These are phyloP conservation scores for Saxispiralis lemnorum DNA, from an alignment of 495 filamentous ascomycete species.

Conservation along the genomic window DNA sequence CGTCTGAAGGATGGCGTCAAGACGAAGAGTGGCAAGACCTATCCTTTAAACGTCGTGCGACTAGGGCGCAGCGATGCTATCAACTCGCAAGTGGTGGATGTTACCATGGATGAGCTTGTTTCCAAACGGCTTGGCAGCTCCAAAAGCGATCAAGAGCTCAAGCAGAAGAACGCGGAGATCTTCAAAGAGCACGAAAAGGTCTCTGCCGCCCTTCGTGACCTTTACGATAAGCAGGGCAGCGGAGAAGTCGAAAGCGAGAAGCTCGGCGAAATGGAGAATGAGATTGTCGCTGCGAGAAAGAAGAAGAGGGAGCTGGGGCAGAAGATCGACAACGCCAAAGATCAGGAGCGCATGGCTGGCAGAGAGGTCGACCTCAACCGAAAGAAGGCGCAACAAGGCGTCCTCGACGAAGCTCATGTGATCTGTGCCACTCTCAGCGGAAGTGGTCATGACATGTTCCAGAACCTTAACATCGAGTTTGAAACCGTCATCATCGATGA, in stretches of 20 bases:
- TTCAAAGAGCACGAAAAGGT: slow-evolving; percentile 66
- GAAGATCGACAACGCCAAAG: slow-evolving; percentile 68
- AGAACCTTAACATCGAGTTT: slow-evolving; percentile 82
- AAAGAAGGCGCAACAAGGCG: slow-evolving; percentile 69
- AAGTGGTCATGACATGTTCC: slow-evolving; percentile 95
- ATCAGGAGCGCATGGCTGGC: slow-evolving; percentile 55
- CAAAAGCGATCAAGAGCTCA: slow-evolving; percentile 24
- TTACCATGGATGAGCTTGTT: slow-evolving; percentile 85
- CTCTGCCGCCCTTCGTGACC: slow-evolving; percentile 48
- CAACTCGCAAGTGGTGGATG: slow-evolving; percentile 73
- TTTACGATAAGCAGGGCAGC: slow-evolving; percentile 46
- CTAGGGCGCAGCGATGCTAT: slow-evolving; percentile 88
- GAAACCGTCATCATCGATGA: slow-evolving; percentile 98
- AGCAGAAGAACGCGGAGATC: slow-evolving; percentile 53
- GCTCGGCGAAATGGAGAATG: slow-evolving; percentile 47
- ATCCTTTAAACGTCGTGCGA: slow-evolving; percentile 68
- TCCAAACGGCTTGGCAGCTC: slow-evolving; percentile 46
- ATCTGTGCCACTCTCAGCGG: slow-evolving; percentile 91
- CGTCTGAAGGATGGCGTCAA: slow-evolving; percentile 80
- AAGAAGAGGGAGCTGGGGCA: slow-evolving; percentile 57
- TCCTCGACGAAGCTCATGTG: slow-evolving; percentile 76
- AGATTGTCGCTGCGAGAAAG: slow-evolving; percentile 59
- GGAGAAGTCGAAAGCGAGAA: slow-evolving; percentile 46
- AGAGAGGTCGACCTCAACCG: slow-evolving; percentile 74
- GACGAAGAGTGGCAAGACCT: slow-evolving; percentile 48